These are phyloP conservation scores for Brasenia schreberi DNA, from an alignment of 164 flowering plant species.

Conservation along the genomic window DNA sequence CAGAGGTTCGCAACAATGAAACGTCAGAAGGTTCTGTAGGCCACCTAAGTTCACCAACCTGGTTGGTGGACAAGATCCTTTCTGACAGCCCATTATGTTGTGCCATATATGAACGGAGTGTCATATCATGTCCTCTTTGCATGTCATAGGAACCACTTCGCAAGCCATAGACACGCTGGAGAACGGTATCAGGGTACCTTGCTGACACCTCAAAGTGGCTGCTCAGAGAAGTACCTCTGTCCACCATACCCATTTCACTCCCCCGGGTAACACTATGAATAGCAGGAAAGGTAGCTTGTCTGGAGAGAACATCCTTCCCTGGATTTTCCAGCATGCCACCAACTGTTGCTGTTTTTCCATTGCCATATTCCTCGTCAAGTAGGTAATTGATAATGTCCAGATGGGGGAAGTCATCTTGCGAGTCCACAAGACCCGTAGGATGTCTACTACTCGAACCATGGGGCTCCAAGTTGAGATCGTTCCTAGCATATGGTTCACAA, in stretches of 20 bases:
- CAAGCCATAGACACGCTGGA: neutral
- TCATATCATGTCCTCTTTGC: neutral
- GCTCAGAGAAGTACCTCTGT: neutral
- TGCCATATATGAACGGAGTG: neutral
- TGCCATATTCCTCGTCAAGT: slow-evolving; percentile 66
- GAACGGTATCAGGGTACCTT: neutral
- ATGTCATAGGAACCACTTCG: neutral
- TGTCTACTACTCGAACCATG: neutral
- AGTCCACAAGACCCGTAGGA: neutral
- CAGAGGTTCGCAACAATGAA: neutral
- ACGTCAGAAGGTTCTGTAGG: neutral
- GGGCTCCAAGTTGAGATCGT: neutral
- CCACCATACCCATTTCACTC: neutral
- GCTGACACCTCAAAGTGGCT: neutral
- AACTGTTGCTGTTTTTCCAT: slow-evolving; percentile 16
- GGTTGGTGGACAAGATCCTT: neutral
- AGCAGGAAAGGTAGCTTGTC: neutral
- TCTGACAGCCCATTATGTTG: neutral
- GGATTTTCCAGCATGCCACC: slow-evolving; percentile 14
- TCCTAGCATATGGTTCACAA: neutral
- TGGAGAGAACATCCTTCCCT: slow-evolving; percentile 13
- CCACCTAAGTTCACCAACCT: neutral
- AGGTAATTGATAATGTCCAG: slow-evolving; percentile 88
- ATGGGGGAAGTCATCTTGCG: slow-evolving; percentile 78
- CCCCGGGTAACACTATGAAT: neutral